Percentiles rank a stretch among this genome's conserved stretches.
Evolutionary conservation across 2,329 filamentous ascomycete species (phyloP).

Genomic region (Cladosporium halotolerans): DNA sequence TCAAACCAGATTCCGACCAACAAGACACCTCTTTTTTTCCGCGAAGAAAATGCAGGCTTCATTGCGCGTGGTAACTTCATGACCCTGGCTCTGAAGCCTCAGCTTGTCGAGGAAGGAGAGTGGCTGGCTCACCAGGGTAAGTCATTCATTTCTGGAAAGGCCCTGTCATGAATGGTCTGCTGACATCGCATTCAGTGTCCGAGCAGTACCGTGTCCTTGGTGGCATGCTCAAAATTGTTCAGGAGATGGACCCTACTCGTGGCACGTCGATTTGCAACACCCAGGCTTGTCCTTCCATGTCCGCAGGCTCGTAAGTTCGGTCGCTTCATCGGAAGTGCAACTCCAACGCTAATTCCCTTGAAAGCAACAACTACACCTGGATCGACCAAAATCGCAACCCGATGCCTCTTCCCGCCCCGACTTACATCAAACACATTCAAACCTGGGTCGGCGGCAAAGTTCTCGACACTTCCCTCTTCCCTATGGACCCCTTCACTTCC

Average conservation of each 20-base stretch:
- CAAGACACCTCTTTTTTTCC: slow-evolving; percentile 68
- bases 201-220: slow-evolving; percentile 87
- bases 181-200: slow-evolving; percentile 56
- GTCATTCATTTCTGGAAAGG: slow-evolving; percentile 14
- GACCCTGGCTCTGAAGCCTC: slow-evolving; percentile 86
- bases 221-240: slow-evolving; percentile 82
- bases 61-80: slow-evolving; percentile 98
- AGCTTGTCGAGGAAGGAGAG: slow-evolving; percentile 88
- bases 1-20: slow-evolving; percentile 37
- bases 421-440: slow-evolving; percentile 93
- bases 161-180: background rate
- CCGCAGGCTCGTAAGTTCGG: slow-evolving; percentile 76
- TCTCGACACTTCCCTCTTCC: slow-evolving; percentile 82
- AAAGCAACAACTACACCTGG: slow-evolving; percentile 94
- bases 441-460: slow-evolving; percentile 97
- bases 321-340: background rate
- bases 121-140: slow-evolving; percentile 94
- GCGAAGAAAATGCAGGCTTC: slow-evolving; percentile 68
- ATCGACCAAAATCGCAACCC: slow-evolving; percentile 80
- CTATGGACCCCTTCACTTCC: slow-evolving; percentile 70
- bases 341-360: background rate
- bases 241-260: slow-evolving; percentile 72
- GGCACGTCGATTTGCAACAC: slow-evolving; percentile 77
- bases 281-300: slow-evolving; percentile 82
- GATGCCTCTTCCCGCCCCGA: slow-evolving; percentile 83